Base-by-base conservation (phyloP, 2,329 filamentous ascomycete species). In the Alternaria solani region DNA sequence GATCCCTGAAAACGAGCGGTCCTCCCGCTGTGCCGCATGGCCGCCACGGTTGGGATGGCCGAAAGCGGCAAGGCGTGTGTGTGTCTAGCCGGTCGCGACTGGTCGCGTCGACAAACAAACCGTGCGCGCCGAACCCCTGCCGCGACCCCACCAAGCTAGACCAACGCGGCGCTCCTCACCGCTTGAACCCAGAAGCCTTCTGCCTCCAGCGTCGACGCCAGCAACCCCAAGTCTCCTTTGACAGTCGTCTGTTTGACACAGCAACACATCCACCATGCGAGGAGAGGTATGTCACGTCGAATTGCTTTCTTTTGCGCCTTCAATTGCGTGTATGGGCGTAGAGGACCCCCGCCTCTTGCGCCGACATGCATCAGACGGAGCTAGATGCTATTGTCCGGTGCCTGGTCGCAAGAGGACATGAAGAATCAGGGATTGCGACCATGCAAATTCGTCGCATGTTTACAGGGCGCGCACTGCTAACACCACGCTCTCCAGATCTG, bases 401-500 rank as follows among this genome's bases (percentile, higher is more conserved):
- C 16, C 41, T 16, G 41, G 28, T 3, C 34, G 26, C 28, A 32
- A 30, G 16, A 28, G 34, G n/a, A 39, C 42, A 44, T 36, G 39
- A 36, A 9, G 16, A 32, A 25, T 14, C 44, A 11, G 18, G 34
- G 16, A 23, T 32, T 18, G 26, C 7, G 30, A 38, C 18, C 1
- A 34, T 4, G 7, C 39, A 18, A n/a, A 18, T 2, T 14, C 5
- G 28, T 20, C n/a, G 42, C 23, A 28, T 44, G 23, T 28, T 1
- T 2, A 7, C 5, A 47, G 34, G 14, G 12, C 46, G 44, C 12
- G 7, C 30, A 23, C 23, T 61, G 63, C 69, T 72, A 59, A 72
- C 63, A 61, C 6, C 14, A 32, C 49, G 48, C 63, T 59, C 34
- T 36, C 57, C 61, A 89, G 87, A 85, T 90, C 77, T 86, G 85